These are phyloP conservation scores for Nicotiana rustica DNA, from an alignment of 305 asterid genomes.

Conservation along the genomic window DNA sequence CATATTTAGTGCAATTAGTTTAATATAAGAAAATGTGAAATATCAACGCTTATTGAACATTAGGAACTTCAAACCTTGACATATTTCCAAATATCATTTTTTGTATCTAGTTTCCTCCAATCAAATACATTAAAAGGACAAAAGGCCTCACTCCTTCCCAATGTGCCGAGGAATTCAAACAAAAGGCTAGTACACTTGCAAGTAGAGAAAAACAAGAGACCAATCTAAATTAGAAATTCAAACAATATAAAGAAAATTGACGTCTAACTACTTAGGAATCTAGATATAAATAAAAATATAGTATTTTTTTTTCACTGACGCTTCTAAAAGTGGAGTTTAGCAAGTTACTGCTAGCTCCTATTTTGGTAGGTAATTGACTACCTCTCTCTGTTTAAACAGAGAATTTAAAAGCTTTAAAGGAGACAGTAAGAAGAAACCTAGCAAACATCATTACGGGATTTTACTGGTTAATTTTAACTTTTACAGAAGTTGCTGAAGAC, in stretches of 20 bases:
- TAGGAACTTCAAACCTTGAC: too few relatives aligned
- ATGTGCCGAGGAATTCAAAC: too few relatives aligned
- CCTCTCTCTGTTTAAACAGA: not conserved
- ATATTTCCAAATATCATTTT: too few relatives aligned
- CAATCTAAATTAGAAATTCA: not conserved
- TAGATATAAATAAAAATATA: not conserved
- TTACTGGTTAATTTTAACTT: not conserved
- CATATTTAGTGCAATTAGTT: too few relatives aligned
- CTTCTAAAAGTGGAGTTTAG: not conserved
- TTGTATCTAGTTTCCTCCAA: too few relatives aligned
- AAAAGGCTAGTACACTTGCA: not conserved
- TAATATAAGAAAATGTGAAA: too few relatives aligned
- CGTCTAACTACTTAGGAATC: not conserved
- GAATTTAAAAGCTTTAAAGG: not conserved
- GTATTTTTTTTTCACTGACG: not conserved
- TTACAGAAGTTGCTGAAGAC: not conserved
- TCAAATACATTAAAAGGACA: too few relatives aligned
- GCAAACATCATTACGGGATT: not conserved
- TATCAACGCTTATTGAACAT: too few relatives aligned
- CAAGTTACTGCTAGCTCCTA: not conserved
- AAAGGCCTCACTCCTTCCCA: too few relatives aligned
- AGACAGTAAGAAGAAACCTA: not conserved
- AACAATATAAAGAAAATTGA: not conserved
- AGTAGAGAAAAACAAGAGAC: not conserved
- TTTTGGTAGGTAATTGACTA: constrained; percentile 22